Percentiles rank a stretch among this genome's conserved stretches.
These are phyloP conservation scores for Dalechampia spathulata DNA, from an alignment of 441 rosid species.

Conservation along the genomic window DNA sequence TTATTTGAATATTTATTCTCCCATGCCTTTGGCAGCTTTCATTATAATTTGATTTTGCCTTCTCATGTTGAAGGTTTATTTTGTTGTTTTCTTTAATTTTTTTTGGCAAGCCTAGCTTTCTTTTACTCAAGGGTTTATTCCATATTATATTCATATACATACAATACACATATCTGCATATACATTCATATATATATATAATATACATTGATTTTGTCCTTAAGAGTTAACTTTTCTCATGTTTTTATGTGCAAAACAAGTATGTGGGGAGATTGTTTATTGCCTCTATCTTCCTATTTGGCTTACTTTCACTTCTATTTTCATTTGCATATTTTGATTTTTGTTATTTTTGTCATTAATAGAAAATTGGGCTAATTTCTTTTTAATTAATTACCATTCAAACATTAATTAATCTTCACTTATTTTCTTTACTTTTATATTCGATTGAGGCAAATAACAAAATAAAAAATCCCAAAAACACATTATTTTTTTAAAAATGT, in stretches of 20 bases:
- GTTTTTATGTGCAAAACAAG: constrained; percentile 15
- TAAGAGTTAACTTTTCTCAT: constrained; percentile 25
- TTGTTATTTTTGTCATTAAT: not conserved
- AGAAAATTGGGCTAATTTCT: not conserved
- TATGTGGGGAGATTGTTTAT: constrained; percentile 13
- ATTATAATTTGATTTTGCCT: not conserved
- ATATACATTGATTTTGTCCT: constrained; percentile 15
- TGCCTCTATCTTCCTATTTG: not conserved
- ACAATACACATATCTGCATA: not conserved
- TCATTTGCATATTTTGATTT: not conserved
- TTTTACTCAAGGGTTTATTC: not conserved
- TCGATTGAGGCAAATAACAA: too few relatives aligned
- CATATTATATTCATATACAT: not conserved
- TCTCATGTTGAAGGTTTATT: constrained; percentile 13
- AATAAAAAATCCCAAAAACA: too few relatives aligned
- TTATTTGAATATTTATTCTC: not conserved
- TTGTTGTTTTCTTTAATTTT: not conserved
- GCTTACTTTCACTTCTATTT: not conserved
- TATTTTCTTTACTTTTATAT: too few relatives aligned
- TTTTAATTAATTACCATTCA: too few relatives aligned
- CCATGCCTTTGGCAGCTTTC: constrained; percentile 9
- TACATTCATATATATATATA: not conserved
- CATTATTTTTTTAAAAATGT: too few relatives aligned
- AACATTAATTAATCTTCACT: too few relatives aligned
- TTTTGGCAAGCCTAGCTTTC: too few relatives aligned